Conservation (phyloP, 2,329 filamentous ascomycete species). For the Colletotrichum eleusines region DNA sequence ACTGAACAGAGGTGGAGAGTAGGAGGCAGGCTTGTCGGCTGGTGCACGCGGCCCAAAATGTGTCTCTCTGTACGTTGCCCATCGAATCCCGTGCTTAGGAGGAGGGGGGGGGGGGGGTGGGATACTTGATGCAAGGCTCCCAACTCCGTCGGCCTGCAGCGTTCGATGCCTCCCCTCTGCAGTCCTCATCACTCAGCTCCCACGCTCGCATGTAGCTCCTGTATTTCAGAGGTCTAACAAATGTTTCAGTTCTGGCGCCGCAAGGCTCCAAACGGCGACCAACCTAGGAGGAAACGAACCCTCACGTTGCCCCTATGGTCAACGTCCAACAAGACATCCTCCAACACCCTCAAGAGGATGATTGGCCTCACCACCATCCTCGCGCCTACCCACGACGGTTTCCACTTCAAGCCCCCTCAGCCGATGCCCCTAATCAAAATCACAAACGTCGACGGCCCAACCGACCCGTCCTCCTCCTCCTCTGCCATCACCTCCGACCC, state of each 20-base stretch:
- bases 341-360: slow-evolving; percentile 49
- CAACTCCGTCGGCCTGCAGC: neutral
- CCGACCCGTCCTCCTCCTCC: slow-evolving; percentile 33
- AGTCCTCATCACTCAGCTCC: neutral
- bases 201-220: neutral
- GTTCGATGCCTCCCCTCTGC: neutral
- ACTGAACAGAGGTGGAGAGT: neutral
- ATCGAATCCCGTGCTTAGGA: neutral
- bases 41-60: slow-evolving; percentile 27
- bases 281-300: slow-evolving; percentile 47
- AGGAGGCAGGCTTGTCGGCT: slow-evolving; percentile 17
- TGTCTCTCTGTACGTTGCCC: slow-evolving; percentile 40
- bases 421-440: slow-evolving; percentile 38
- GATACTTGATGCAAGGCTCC: slow-evolving; percentile 16
- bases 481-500: slow-evolving; percentile 30
- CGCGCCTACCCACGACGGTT: slow-evolving; percentile 47
- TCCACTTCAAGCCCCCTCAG: slow-evolving; percentile 45
- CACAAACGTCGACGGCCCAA: slow-evolving; percentile 40
- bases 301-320: slow-evolving; percentile 57
- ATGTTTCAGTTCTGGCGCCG: slow-evolving; percentile 37
- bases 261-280: slow-evolving; percentile 20
- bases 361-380: slow-evolving; percentile 51
- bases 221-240: slow-evolving; percentile 10
- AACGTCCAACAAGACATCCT: slow-evolving; percentile 50
- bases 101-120: too few species aligned